Conservation (phyloP, 2,329 filamentous ascomycete species). For the Cladophialophora bantiana region DNA sequence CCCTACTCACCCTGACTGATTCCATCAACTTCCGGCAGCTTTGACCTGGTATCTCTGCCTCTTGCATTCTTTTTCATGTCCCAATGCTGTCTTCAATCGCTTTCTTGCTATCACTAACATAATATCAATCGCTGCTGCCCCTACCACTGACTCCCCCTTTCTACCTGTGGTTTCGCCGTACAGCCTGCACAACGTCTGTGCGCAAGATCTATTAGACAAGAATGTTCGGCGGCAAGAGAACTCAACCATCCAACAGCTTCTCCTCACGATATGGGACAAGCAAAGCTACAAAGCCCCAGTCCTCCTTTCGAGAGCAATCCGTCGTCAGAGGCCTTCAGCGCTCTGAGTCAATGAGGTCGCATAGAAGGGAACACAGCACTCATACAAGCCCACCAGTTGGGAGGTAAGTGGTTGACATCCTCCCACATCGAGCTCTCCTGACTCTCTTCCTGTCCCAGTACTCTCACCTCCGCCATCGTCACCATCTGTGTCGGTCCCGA, state of each 20-base stretch:
- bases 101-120: conserved; percentile 7
- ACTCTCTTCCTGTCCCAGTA: conserved; percentile 49
- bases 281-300: conserved; percentile 48
- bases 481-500: conserved; percentile 82
- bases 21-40: conserved; percentile 28
- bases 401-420: conserved; percentile 43
- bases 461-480: conserved; percentile 72
- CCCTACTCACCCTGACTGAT: conserved; percentile 15
- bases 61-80: conserved; percentile 9
- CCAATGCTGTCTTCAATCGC: conserved; percentile 9
- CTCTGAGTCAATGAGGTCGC: conserved; percentile 35
- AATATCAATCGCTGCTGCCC: neutral
- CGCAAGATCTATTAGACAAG: conserved; percentile 9
- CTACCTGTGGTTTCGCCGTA: neutral
- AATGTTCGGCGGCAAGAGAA: conserved; percentile 35
- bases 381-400: conserved; percentile 45
- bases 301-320: conserved; percentile 46
- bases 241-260: conserved; percentile 47
- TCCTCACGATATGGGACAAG: conserved; percentile 51
- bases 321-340: conserved; percentile 36
- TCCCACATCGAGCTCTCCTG: conserved; percentile 9
- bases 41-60: conserved; percentile 16
- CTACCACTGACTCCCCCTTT: conserved; percentile 5
- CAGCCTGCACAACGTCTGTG: neutral
- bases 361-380: conserved; percentile 41